Evolutionary conservation across 164 flowering plant genomes (phyloP), one percentile per base, ranked within the genome.

Genomic region (grape (Vitis vinifera)): DNA sequence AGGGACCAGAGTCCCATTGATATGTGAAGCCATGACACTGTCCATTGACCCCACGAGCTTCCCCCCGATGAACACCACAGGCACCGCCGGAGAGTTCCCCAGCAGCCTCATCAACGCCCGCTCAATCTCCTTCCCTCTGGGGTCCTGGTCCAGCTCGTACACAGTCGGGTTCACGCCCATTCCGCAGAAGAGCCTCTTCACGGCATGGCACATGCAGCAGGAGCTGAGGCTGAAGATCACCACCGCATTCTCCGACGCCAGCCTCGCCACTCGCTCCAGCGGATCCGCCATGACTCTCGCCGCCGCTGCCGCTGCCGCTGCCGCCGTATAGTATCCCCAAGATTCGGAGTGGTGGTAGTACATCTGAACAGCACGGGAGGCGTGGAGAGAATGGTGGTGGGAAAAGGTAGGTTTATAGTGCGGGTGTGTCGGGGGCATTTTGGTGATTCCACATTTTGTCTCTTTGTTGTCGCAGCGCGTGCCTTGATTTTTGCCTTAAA

Each of bases 181-280:
- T 3, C 89, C 90, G 55, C 86, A 82, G 56, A 88, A 83, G 0
- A 88, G 84, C 64, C 89, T 60, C 83, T 88, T 87, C 60, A 85
- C 84, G 4, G 90, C 92, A 31, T 87, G 92, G 73, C 92, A 88
- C 92, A 88, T 88, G 76, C 92, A 88, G 58, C 92, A 88, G 59
- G 75, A 76, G 69, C 92, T 87, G 10, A 79, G 15, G 65, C 92
- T 87, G 82, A 88, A 86, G 64, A 88, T 79, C 73, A 85, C 92
- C 69, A 88, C 92, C 53, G 92, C 92, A 23, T 82, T 88, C 80
- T 85, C 84, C 14, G 85, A 69, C 13, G 89, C 92, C 66, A 87
- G 51, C 65, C 79, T 67, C 59, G 65, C 79, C 71, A 86, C 84
- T 67, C 81, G 65, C 72, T 88, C 90, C 65, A 82, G 27, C 12